Evolutionary conservation across 768 basidiomycete species (phyloP).

Genomic region (Termitomyces sp.): DNA sequence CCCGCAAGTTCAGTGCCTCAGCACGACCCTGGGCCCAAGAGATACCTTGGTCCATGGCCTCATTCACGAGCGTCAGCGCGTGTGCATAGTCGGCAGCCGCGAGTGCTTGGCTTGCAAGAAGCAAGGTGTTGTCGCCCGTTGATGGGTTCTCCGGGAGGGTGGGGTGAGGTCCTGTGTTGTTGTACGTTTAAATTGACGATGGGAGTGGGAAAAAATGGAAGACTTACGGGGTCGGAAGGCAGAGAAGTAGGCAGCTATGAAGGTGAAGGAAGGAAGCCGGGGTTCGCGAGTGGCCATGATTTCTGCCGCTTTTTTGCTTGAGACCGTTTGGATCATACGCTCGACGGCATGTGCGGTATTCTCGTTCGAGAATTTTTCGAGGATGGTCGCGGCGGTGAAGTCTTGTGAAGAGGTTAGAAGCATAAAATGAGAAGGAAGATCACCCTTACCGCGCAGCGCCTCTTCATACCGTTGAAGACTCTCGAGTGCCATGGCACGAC

Average conservation of each 20-base stretch:
- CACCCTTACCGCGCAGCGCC: conserved; percentile 65
- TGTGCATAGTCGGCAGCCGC: conserved; percentile 81
- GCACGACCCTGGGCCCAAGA: conserved; percentile 71
- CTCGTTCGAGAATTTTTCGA: conserved; percentile 89
- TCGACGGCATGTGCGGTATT: conserved; percentile 77
- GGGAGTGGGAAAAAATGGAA: neutral
- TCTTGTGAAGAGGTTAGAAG: conserved; percentile 38
- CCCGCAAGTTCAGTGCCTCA: conserved; percentile 87
- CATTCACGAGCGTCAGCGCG: conserved; percentile 72
- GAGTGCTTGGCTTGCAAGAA: conserved; percentile 78
- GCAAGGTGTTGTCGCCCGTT: conserved; percentile 78
- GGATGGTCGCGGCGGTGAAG: conserved; percentile 93
- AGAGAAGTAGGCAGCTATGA: conserved; percentile 93
- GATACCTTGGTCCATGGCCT: conserved; percentile 83
- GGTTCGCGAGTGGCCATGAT: conserved; percentile 71
- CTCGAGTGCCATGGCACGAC: conserved; percentile 84
- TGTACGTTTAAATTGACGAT: neutral
- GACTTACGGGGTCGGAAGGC: conserved; percentile 86
- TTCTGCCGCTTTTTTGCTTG: conserved; percentile 65
- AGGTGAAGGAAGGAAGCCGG: conserved; percentile 81
- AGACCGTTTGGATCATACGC: conserved; percentile 83
- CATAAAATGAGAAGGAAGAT: neutral
- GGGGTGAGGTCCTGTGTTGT: conserved; percentile 53
- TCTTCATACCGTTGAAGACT: conserved; percentile 68
- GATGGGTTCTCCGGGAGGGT: conserved; percentile 67